Evolutionary conservation across 169 alveolate genomes (phyloP), one percentile per base, ranked within the genome.

Genomic region (Besnoitia besnoiti): DNA sequence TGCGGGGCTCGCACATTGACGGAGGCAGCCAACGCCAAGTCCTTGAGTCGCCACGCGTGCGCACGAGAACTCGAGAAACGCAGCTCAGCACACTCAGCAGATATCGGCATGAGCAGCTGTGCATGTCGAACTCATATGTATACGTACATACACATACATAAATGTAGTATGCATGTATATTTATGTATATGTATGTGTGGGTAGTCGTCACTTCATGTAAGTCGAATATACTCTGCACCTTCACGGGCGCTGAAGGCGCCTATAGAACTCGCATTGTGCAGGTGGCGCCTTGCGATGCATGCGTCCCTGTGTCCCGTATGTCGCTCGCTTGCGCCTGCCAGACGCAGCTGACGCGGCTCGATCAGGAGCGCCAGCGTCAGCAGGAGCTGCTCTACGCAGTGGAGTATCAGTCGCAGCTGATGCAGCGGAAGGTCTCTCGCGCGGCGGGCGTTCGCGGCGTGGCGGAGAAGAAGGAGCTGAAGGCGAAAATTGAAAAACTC

Each of bases 361-460:
- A 97, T 90, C 95, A 97, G 92, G 99, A 98, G 92, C 95, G 96
- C 51, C 96, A 97, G 82, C 95, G 98, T 85, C 98, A 98, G 91
- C 95, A 97, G 95, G 99, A 97, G 94, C 95, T 98, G 91, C 95
- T 97, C 49, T 98, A 98, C 93, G 97, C 97, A 87, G 98, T 98
- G 39, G 99, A 98, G 93, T 98, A 96, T 96, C 96, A 97, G 91
- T 97, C 98, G 82, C 98, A 98, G 93, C 94, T 97, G 89, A 97
- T 97, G 98, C 99, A 98, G 95, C 94, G 99, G 89, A 97, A 96
- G 93, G 99, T 97, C 24, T 98, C 98, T 44, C 94, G 97, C 90
- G 98, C 97, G 24, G 95, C 96, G 61, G 98, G 99, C 19, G 98
- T 97, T 91, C 94, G 98, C 88, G 96, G 98, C 16, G 95, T 96